Conservation (phyloP, 1,284 basidiomycete genomes). For the Ustilago curta region DNA sequence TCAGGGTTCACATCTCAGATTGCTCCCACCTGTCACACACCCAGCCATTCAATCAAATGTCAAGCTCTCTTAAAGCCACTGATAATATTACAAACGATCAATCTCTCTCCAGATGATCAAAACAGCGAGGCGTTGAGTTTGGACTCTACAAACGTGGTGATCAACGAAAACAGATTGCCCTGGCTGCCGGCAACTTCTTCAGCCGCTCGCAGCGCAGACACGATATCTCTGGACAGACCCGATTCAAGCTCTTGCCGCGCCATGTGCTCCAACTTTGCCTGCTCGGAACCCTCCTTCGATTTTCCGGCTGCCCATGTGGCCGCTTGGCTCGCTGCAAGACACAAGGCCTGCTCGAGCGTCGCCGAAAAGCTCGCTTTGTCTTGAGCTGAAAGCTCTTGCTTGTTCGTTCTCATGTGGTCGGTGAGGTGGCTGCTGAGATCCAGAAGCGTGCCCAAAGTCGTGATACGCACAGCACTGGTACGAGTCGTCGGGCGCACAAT, state of each 20-base stretch:
- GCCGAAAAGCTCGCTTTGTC: constrained; percentile 15
- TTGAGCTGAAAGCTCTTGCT: constrained; percentile 13
- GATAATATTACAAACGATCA: constrained; percentile 5
- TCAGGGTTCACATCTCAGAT: constrained; percentile 10
- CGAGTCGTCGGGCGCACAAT: constrained; percentile 50
- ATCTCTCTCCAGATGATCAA: neutral
- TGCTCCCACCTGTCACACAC: neutral
- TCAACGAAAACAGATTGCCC: constrained; percentile 20
- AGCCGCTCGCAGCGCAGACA: constrained; percentile 33
- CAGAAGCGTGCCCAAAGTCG: constrained; percentile 65
- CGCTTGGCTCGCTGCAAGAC: constrained; percentile 42
- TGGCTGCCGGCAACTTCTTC: constrained; percentile 31
- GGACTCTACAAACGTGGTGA: constrained; percentile 36
- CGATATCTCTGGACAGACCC: constrained; percentile 36
- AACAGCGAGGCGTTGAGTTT: constrained; percentile 25
- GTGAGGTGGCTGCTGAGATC: constrained; percentile 54
- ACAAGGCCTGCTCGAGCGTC: constrained; percentile 49
- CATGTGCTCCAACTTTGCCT: constrained; percentile 29
- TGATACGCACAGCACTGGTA: constrained; percentile 46
- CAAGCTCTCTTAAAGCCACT: neutral
- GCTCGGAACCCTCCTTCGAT: constrained; percentile 22
- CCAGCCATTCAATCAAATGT: neutral
- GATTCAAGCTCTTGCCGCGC: constrained; percentile 46
- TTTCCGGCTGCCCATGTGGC: constrained; percentile 46
- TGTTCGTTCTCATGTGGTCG: constrained; percentile 45